Percentiles rank a stretch among this genome's conserved stretches.
Conservation (phyloP, 257 asterid species). For the Petunia axillaris region DNA sequence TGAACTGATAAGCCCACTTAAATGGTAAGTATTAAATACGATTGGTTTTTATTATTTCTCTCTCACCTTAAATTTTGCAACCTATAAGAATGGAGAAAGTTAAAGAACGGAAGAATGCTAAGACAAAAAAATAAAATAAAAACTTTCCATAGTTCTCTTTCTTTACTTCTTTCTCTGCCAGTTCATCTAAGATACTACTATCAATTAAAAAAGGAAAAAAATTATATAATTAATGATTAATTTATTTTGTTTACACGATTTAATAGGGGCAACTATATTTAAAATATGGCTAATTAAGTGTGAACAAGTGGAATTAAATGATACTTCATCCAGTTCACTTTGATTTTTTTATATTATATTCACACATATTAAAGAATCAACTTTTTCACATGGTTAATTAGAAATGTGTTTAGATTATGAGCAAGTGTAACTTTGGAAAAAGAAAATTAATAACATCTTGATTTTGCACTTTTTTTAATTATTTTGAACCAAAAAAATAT, state of each 20-base stretch:
- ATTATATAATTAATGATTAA: background rate
- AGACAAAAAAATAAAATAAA: background rate
- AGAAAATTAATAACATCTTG: too few species aligned
- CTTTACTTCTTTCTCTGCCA: conserved; percentile 34
- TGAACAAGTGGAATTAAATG: background rate
- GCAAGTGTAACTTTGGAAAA: too few species aligned
- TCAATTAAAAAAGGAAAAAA: background rate
- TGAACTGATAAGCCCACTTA: conserved; percentile 27
- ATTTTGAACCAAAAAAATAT: too few species aligned
- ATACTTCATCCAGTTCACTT: too few species aligned
- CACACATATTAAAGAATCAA: too few species aligned
- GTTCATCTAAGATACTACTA: conserved; percentile 32
- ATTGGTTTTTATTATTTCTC: background rate
- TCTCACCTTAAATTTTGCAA: conserved; percentile 26
- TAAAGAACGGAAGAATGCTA: conserved; percentile 21
- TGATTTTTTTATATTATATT: too few species aligned
- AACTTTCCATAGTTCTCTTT: too few species aligned
- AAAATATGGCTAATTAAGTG: background rate
- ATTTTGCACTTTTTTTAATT: too few species aligned
- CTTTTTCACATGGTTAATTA: too few species aligned
- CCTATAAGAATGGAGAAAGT: conserved; percentile 27
- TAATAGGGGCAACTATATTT: background rate
- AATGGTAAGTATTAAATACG: conserved; percentile 18
- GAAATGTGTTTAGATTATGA: too few species aligned
- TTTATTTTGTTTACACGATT: background rate